These are phyloP conservation scores for Fusarium zealandicum DNA, from an alignment of 2,329 filamentous ascomycete genomes.

Conservation along the genomic window DNA sequence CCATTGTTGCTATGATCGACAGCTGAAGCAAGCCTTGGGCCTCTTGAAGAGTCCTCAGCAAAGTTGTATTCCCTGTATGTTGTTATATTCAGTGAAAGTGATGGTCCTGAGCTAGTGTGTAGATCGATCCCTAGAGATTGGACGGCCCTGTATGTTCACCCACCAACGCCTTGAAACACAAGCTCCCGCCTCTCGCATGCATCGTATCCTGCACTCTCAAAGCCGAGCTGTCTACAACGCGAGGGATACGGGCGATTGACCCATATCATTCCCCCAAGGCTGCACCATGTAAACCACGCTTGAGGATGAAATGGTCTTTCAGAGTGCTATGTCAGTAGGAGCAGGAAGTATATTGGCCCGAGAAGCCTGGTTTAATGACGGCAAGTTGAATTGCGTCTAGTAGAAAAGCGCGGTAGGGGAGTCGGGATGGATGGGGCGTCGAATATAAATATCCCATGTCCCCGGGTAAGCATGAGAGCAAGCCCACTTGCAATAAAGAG, in stretches of 20 bases:
- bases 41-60: too few species aligned
- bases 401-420: too few species aligned
- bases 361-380: background rate
- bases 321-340: background rate
- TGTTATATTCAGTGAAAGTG: too few species aligned
- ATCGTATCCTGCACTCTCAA: background rate
- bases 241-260: slow-evolving; percentile 8
- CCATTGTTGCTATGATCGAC: too few species aligned
- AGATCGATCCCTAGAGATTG: slow-evolving; percentile 1
- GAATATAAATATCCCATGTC: background rate
- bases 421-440: background rate
- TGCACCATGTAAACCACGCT: background rate
- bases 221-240: background rate
- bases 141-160: background rate
- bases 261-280: background rate
- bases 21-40: too few species aligned
- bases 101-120: too few species aligned
- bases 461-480: background rate
- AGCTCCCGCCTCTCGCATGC: slow-evolving; percentile 3
- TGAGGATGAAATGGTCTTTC: background rate
- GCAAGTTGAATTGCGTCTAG: background rate
- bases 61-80: too few species aligned
- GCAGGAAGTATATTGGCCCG: background rate
- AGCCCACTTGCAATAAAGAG: background rate
- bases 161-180: background rate